Evolutionary conservation across 495 filamentous ascomycete genomes (phyloP), one percentile per base, ranked within the genome.

Genomic region (Daldinia bambusicola): DNA sequence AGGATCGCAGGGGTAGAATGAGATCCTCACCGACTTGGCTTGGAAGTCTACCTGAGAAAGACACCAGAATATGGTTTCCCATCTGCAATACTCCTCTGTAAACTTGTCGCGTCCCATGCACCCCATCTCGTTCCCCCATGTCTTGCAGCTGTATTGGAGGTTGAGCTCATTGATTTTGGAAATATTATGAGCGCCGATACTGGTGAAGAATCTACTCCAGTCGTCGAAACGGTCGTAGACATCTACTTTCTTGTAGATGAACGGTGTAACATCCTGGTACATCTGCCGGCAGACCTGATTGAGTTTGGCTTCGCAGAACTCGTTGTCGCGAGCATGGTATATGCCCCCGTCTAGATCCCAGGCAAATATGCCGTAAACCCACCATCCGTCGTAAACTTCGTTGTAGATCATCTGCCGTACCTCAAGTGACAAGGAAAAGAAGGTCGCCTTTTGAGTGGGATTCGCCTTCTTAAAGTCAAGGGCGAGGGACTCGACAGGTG

Each of bases 351-450:
- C 14, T 7, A n/a, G n/a, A n/a, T 6, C 3, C 7, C 8, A 48
- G 43, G 18, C 43, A 2, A 1, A 2, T 48, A 48, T 48, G 20
- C 18, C 43, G 18, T 22, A 4, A 1, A 0, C 0, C 16, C 16
- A 48, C 0, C 6, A 2, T 4, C 0, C 4, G 1, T 22, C 18
- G 20, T 48, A 22, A 6, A 53, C 2, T 16, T 32, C 50, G 0
- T 53, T 12, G 50, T 53, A 53, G 10, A 53, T 32, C 22, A 32
- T 32, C 13, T 8, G 50, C 12, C 50, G 50, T 9, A 53, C 1
- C 14, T 53, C 50, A n/a, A 60, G 52, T 32, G 63, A 37, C 43
- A 67, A 22, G 4, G 32, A 18, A 13, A 13, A 51, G 34, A 38
- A 32, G 55, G 43, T 10, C 2, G 7, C 20, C 2, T 48, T 48